Base-by-base conservation (phyloP, 306 rosid genomes). In the Sicyos edulis region DNA sequence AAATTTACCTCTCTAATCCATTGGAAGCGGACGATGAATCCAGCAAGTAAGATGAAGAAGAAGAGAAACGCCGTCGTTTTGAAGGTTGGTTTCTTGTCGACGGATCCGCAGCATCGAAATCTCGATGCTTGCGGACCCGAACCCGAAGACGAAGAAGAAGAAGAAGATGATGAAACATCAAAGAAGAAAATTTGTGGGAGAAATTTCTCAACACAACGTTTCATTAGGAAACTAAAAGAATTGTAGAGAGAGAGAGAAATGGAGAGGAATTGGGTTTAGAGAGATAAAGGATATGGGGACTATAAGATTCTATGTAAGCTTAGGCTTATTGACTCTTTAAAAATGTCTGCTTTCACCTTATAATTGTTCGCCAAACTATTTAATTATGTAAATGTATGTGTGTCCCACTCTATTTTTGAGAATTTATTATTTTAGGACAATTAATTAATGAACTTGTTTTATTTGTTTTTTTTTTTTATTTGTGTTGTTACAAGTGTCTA, bases 151-250 rank as follows among this genome's bases (percentile, higher is more conserved):
- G n/a, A 50, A 50, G 42, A 37, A 37, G 54, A 50, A 13, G 72
- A 59, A 59, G 45, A 40, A 40, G 45, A 40, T 5, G 45, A 40
- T 4, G 45, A 40, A 40, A 6, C 8, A 40, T 78, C 64, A 0
- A 54, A 71, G 47, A 82, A 74, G 16, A 84, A 78, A 54, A 75
- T 64, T 49, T 78, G 72, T 5, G 64, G 14, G 70, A 74, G 79
- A 17, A 55, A 75, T 5, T 58, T 83, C 42, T 81, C 61, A 56
- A 11, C 20, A 11, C 32, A 84, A 78, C 70, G 80, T 32, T 83
- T 77, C 96, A 40, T 40, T 40, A 40, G 8, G 45, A 40, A 40
- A 40, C 45, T 40, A 40, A 40, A 40, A 40, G 6, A 40, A 40
- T 40, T 40, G 13, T 10, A 45, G 20, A 63, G 70, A 63, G 70